These are phyloP conservation scores for Xylariaceae sp. DNA, from an alignment of 2,329 filamentous ascomycete species.

Conservation along the genomic window DNA sequence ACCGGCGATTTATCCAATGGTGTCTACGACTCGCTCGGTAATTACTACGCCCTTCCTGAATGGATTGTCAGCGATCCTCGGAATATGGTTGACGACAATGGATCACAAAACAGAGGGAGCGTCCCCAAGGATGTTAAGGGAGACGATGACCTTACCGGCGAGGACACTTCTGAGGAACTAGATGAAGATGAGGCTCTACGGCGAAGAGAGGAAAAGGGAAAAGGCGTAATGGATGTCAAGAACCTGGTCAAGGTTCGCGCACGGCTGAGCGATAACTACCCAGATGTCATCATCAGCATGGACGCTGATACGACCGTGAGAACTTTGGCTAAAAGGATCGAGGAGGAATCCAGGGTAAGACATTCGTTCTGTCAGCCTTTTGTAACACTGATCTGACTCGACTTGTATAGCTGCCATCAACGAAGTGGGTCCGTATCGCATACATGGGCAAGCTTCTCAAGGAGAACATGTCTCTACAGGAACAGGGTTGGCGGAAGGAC, in stretches of 20 bases:
- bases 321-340: conserved; percentile 56
- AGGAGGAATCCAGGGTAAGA: conserved; percentile 59
- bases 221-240: conserved; percentile 47
- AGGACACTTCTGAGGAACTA: conserved; percentile 26
- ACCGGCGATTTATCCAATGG: conserved; percentile 68
- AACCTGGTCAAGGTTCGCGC: conserved; percentile 55
- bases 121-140: conserved; percentile 22
- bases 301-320: conserved; percentile 59
- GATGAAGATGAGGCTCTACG: conserved; percentile 36
- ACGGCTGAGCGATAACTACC: conserved; percentile 60
- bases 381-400: conserved; percentile 1
- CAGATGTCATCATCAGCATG: conserved; percentile 57
- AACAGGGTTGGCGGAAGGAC: conserved; percentile 70
- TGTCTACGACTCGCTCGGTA: conserved; percentile 65
- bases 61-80: conserved; percentile 63
- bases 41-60: conserved; percentile 63
- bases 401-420: conserved; percentile 47
- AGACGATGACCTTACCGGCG: conserved; percentile 28
- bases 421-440: conserved; percentile 61
- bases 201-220: conserved; percentile 55
- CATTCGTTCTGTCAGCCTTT: conserved; percentile 3
- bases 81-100: conserved; percentile 41
- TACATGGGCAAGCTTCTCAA: conserved; percentile 79
- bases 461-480: conserved; percentile 58
- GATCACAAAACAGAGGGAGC: conserved; percentile 18